Evolutionary conservation across 495 filamentous ascomycete genomes (phyloP).

Genomic region (Tuber umbilicatum): DNA sequence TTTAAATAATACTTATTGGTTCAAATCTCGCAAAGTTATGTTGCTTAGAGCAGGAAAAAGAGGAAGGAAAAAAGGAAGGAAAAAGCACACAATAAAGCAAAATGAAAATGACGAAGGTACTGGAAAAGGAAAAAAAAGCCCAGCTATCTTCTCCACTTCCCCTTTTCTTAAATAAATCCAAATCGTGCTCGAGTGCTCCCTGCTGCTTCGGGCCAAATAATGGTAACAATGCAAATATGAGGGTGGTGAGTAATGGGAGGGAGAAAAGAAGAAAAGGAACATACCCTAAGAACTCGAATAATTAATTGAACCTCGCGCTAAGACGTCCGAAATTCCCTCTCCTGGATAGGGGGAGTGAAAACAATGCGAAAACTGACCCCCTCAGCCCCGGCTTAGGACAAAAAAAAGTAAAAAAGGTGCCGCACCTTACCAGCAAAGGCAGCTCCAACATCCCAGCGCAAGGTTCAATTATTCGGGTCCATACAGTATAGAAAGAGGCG

Average conservation of each 20-base stretch:
- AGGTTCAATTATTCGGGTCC: no score
- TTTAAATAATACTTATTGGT: not conserved
- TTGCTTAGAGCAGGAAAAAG: not conserved
- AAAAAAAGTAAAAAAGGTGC: no score
- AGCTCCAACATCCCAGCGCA: no score
- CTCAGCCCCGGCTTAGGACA: no score
- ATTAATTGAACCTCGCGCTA: no score
- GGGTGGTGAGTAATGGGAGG: not conserved
- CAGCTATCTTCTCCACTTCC: not conserved
- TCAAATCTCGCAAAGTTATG: not conserved
- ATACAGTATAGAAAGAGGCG: not conserved
- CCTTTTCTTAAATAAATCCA: not conserved
- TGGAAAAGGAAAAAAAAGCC: not conserved
- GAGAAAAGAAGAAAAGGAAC: not conserved
- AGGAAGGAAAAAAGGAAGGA: not conserved
- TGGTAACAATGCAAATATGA: not conserved
- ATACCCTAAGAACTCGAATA: no score
- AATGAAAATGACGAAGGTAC: not conserved
- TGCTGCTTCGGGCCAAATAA: not conserved
- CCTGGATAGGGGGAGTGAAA: no score
- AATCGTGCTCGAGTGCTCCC: not conserved
- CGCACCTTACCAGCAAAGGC: no score
- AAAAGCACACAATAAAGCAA: not conserved
- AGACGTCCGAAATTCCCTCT: no score
- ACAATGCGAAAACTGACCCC: no score